These are phyloP conservation scores for Silene latifolia DNA, from an alignment of 148 eudicot species.

Conservation along the genomic window DNA sequence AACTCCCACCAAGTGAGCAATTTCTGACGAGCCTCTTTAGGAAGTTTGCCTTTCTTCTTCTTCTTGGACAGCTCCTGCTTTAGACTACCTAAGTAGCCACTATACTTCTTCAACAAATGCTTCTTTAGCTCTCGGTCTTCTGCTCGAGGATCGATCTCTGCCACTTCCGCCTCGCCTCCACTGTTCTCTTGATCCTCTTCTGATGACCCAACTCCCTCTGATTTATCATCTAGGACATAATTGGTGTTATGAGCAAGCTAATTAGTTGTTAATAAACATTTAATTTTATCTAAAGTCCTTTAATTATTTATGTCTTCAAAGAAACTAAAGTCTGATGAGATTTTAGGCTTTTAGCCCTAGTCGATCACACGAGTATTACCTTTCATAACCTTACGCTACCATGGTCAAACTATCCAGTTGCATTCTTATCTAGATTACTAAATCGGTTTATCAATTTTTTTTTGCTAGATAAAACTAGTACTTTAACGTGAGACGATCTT, in stretches of 20 bases:
- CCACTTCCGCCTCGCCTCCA: conserved; percentile 74
- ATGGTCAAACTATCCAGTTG: too few species aligned
- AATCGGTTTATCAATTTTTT: too few species aligned
- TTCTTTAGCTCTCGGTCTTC: conserved; percentile 90
- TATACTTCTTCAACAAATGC: conserved; percentile 76
- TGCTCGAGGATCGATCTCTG: conserved; percentile 86
- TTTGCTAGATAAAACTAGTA: too few species aligned
- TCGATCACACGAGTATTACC: too few species aligned
- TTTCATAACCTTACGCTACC: too few species aligned
- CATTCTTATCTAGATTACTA: too few species aligned
- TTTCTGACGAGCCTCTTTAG: conserved; percentile 66
- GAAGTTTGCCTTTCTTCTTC: conserved; percentile 73
- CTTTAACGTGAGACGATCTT: too few species aligned
- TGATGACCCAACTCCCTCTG: conserved; percentile 77
- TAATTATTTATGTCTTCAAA: too few species aligned
- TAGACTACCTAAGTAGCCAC: conserved; percentile 86
- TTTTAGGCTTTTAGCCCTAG: too few species aligned
- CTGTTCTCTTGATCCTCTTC: conserved; percentile 89
- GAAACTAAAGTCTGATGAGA: too few species aligned
- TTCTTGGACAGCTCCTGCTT: conserved; percentile 89
- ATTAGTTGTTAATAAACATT: not conserved
- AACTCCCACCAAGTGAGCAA: conserved; percentile 76
- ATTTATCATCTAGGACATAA: conserved; percentile 50
- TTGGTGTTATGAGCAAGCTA: too few species aligned
- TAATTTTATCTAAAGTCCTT: not conserved